Evolutionary conservation across 2,329 filamentous ascomycete genomes (phyloP).

Genomic region (Daldinia sp.): DNA sequence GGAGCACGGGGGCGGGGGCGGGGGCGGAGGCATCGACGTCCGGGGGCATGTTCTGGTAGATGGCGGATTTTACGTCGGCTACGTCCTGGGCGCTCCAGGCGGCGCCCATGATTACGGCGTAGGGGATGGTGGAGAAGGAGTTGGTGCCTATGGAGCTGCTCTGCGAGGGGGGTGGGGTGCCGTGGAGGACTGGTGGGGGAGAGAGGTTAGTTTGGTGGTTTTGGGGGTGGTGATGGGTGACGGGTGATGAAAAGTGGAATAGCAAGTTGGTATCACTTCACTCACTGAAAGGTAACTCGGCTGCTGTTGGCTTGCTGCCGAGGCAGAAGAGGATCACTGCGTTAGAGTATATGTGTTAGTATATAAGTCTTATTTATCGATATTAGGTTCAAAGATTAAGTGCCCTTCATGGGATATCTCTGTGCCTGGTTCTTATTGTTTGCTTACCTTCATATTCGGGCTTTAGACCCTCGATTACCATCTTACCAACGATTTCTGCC

Average conservation of each 20-base stretch:
- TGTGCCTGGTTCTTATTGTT: not conserved
- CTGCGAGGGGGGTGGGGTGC: conserved; percentile 25
- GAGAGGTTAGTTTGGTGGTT: not conserved
- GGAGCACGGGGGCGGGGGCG: conserved; percentile 19
- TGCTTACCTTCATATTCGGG: conserved; percentile 38
- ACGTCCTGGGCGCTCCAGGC: conserved; percentile 32
- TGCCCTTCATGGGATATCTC: not conserved
- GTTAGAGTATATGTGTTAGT: not conserved
- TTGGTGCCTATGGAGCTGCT: conserved; percentile 34
- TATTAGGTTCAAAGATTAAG: not conserved
- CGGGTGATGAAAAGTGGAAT: not conserved
- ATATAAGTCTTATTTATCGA: not conserved
- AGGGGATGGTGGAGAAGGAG: conserved; percentile 10
- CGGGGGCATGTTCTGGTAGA: conserved; percentile 6
- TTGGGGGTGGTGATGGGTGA: not conserved
- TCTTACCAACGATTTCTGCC: conserved; percentile 27
- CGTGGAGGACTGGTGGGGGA: conserved; percentile 23
- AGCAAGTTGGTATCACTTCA: too few relatives aligned
- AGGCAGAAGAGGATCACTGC: conserved; percentile 36
- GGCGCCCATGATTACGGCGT: conserved; percentile 33
- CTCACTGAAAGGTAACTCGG: conserved; percentile 33
- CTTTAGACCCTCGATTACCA: conserved; percentile 31
- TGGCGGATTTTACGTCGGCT: conserved; percentile 19
- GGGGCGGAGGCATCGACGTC: conserved; percentile 2
- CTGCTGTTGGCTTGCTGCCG: conserved; percentile 29